Evolutionary conservation across 495 filamentous ascomycete species (phyloP).

Genomic region (Penicillium daleae): DNA sequence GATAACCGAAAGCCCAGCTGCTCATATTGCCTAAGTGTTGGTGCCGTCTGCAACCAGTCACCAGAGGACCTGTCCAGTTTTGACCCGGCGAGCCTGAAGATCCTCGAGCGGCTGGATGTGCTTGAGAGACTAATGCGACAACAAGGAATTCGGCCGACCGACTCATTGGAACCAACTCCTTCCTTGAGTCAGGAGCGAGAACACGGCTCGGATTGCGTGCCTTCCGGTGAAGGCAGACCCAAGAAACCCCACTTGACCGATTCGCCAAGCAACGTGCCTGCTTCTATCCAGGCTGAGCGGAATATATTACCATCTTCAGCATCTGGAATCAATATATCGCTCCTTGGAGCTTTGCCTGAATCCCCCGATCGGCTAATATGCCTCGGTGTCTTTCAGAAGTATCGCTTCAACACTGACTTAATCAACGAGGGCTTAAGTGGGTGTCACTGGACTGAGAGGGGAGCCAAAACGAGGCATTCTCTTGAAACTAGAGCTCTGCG

Average conservation of each 20-base stretch:
- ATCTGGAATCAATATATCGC: neutral
- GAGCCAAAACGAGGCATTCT: neutral
- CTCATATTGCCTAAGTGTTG: neutral
- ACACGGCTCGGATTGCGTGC: neutral
- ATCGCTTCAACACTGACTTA: neutral
- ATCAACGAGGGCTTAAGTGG: neutral
- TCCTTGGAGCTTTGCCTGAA: neutral
- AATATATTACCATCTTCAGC: neutral
- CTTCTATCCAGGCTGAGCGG: neutral
- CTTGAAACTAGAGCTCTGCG: neutral
- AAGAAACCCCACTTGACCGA: neutral
- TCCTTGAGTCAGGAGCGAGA: neutral
- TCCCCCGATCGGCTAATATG: neutral
- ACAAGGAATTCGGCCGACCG: neutral
- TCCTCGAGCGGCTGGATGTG: neutral
- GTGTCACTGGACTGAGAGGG: neutral
- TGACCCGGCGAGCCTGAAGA: slow-evolving; percentile 1
- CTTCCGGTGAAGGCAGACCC: neutral
- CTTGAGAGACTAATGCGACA: neutral
- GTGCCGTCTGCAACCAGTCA: neutral
- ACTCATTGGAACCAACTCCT: neutral
- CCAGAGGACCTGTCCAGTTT: neutral
- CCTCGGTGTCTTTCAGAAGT: neutral
- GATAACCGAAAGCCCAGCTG: neutral
- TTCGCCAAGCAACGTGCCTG: neutral